phyloP scores from a whole-genome alignment of 2,329 filamentous ascomycete genomes.

The Calonectria pauciramosa region DNA sequence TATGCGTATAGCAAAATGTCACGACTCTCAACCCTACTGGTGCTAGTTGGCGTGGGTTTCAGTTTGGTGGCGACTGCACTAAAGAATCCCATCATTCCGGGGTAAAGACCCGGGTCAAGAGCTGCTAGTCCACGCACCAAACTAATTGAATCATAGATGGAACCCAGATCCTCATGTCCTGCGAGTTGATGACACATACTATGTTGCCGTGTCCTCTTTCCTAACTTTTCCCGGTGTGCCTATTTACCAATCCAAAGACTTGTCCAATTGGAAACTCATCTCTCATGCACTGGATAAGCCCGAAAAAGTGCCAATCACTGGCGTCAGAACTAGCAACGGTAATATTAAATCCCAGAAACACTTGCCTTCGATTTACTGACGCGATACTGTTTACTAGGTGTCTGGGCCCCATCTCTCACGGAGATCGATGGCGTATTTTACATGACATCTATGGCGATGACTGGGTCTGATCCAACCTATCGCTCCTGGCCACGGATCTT shows the following conservation, averaged over 20 bases:
- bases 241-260: constrained; percentile 22
- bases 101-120: background rate
- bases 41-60: background rate
- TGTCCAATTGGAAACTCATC: constrained; percentile 22
- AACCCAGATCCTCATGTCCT: constrained; percentile 23
- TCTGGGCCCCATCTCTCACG: constrained; percentile 23
- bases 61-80: background rate
- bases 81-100: background rate
- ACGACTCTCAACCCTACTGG: background rate
- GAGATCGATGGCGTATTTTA: constrained; percentile 22
- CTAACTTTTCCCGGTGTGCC: constrained; percentile 19
- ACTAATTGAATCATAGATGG: background rate
- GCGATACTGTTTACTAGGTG: background rate
- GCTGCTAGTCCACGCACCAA: no score
- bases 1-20: background rate
- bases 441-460: constrained; percentile 48
- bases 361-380: background rate
- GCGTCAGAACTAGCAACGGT: constrained; percentile 11
- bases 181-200: constrained; percentile 21
- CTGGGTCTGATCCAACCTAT: constrained; percentile 51
- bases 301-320: constrained; percentile 19
- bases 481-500: constrained; percentile 53
- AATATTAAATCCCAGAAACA: background rate
- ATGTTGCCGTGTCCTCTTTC: constrained; percentile 22
- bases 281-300: constrained; percentile 21